Conservation (phyloP, 1,139 yeast species). For the Suhomyces anneliseae region DNA sequence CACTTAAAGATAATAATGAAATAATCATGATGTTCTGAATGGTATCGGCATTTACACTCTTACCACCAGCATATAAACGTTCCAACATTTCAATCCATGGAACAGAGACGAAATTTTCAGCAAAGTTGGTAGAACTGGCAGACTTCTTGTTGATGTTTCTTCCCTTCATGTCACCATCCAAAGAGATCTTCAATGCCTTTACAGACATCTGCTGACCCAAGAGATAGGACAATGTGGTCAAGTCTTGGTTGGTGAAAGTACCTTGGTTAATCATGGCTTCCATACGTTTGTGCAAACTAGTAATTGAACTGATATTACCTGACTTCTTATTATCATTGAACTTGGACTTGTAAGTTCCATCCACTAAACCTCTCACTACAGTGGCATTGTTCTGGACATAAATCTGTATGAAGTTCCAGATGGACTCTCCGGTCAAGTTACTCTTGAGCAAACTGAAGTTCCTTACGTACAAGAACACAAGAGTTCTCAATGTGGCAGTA, state of each 20-base stretch:
- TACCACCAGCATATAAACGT: constrained; percentile 54
- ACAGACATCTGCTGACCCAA: constrained; percentile 36
- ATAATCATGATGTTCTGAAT: constrained; percentile 53
- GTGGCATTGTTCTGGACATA: constrained; percentile 50
- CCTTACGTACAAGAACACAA: constrained; percentile 54
- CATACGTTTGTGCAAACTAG: constrained; percentile 45
- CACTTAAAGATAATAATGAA: constrained; percentile 51
- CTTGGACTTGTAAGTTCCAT: constrained; percentile 51
- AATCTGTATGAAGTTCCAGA: constrained; percentile 62
- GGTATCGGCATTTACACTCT: constrained; percentile 46
- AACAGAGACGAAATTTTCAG: constrained; percentile 52
- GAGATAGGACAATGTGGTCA: constrained; percentile 43
- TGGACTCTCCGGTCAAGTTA: constrained; percentile 54
- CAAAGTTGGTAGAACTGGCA: constrained; percentile 36
- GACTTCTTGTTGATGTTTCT: constrained; percentile 20
- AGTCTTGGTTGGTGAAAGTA: constrained; percentile 44
- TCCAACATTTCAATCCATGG: constrained; percentile 63
- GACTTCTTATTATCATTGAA: constrained; percentile 51
- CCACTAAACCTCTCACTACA: constrained; percentile 52
- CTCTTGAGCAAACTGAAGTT: constrained; percentile 54
- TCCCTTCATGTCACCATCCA: constrained; percentile 7
- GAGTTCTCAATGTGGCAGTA: constrained; percentile 45
- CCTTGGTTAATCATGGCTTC: constrained; percentile 44
- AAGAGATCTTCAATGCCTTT: constrained; percentile 7
- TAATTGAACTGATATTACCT: constrained; percentile 49